Evolutionary conservation across 495 filamentous ascomycete genomes (phyloP), one percentile per base, ranked within the genome.

Genomic region (Geopyxis carbonaria): DNA sequence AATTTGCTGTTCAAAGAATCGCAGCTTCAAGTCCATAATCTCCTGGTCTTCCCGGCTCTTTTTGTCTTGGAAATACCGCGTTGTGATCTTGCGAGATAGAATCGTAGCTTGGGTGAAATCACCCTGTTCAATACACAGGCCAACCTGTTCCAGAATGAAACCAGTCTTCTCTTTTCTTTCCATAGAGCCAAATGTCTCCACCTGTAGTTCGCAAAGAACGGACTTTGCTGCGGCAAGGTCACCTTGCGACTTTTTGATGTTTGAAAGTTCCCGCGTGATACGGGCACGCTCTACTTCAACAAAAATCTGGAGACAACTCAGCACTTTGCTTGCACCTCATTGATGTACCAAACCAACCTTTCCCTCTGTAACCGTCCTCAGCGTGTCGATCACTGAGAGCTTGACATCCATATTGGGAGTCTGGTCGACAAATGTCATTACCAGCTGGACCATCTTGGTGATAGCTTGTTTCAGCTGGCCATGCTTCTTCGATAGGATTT

Each of bases 111-210:
- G 89, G 40, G 78, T 89, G 80, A 83, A 97, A 59, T 97, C 89
- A 23, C 76, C 80, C 43, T 76, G 85, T 63, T 95, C 81, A 55
- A 97, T 94, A 65, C 89, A 94, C 35, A 95, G 66, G 9, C 75
- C 72, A 34, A 97, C 87, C 61, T 97, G 89, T 54, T 87, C 82
- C 34, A 97, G 68, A 48, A 97, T 95, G 57, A 97, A 95, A 50
- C 94, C 89, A 9, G 81, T 87, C 77, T 97, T 97, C 59, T 97
- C 89, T 44, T 91, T 74, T 48, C 87, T 69, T 31, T 80, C 77
- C 89, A 97, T 97, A 27, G 89, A 95, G 14, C 89, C 89, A 52
- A 97, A 97, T 1, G 89, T 97, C 67, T 97, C 89, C 13, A 97
- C 89, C 59, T 97, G 89, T 40, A 97, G 69, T 64, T 97, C 89